These are phyloP conservation scores for Talaromyces borbonicus DNA, from an alignment of 495 filamentous ascomycete species.

Conservation along the genomic window DNA sequence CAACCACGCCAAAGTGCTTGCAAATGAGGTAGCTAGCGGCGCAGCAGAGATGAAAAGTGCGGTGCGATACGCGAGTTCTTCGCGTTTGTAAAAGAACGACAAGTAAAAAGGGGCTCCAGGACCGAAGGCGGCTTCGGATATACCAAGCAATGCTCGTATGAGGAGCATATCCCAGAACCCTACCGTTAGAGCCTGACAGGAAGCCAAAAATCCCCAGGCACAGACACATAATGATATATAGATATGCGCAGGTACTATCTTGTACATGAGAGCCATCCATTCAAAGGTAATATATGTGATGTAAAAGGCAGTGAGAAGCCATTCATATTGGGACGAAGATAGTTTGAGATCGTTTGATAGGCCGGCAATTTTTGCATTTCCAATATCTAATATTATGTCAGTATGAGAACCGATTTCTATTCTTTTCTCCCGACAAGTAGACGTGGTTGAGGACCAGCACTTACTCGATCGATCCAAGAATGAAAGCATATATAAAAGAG, in stretches of 20 bases:
- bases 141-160: conserved; percentile 43
- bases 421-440: not conserved
- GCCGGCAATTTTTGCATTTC: conserved; percentile 69
- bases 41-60: conserved; percentile 55
- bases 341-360: conserved; percentile 54
- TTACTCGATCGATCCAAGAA: conserved; percentile 67
- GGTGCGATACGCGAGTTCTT: conserved; percentile 52
- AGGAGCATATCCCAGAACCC: conserved; percentile 36
- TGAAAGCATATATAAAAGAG: conserved; percentile 69
- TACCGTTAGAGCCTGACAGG: conserved; percentile 57
- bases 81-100: conserved; percentile 49
- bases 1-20: conserved; percentile 51
- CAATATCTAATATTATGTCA: conserved; percentile 49
- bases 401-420: too few relatives aligned
- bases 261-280: conserved; percentile 58
- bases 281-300: conserved; percentile 69
- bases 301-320: conserved; percentile 58
- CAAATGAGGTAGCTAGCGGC: conserved; percentile 57
- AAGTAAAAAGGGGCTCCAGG: conserved; percentile 55
- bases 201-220: conserved; percentile 52
- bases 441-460: not conserved
- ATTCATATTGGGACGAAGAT: conserved; percentile 49
- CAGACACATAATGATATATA: conserved; percentile 42
- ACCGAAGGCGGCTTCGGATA: conserved; percentile 52
- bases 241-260: conserved; percentile 45